Conservation (phyloP, 2,329 filamentous ascomycete genomes). For the Hortaea sp. region DNA sequence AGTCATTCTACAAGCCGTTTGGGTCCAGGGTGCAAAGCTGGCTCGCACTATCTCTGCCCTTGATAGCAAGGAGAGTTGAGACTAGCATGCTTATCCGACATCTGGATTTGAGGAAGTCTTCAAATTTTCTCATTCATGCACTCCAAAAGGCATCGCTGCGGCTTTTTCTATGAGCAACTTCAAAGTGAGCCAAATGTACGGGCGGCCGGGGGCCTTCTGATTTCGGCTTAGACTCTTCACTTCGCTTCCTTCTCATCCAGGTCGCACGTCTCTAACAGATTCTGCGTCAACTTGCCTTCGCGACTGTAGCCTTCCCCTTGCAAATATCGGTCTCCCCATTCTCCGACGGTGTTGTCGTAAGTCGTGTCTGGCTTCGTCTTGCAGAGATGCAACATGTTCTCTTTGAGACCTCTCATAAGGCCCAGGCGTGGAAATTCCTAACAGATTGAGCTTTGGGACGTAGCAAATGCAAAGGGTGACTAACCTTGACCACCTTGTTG, state of each 20-base stretch:
- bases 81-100: no score
- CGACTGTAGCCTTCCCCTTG: slow-evolving; percentile 22
- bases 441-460: neutral
- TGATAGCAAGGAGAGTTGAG: no score
- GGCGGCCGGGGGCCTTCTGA: no score
- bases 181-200: no score
- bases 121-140: no score
- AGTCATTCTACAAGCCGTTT: no score
- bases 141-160: no score
- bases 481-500: slow-evolving; percentile 9
- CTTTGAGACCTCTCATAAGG: slow-evolving; percentile 27
- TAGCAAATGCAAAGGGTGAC: neutral
- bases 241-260: slow-evolving; percentile 7
- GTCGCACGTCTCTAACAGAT: slow-evolving; percentile 12
- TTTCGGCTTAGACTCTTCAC: no score
- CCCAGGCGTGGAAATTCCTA: slow-evolving; percentile 26
- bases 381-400: slow-evolving; percentile 32
- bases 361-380: slow-evolving; percentile 32
- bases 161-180: no score
- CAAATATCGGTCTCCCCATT: slow-evolving; percentile 28
- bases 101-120: no score
- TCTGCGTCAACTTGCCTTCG: slow-evolving; percentile 21
- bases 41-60: no score
- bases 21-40: no score
- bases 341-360: slow-evolving; percentile 26